Base-by-base conservation (phyloP, 2,329 filamentous ascomycete genomes). In the Alternaria gaisen region DNA sequence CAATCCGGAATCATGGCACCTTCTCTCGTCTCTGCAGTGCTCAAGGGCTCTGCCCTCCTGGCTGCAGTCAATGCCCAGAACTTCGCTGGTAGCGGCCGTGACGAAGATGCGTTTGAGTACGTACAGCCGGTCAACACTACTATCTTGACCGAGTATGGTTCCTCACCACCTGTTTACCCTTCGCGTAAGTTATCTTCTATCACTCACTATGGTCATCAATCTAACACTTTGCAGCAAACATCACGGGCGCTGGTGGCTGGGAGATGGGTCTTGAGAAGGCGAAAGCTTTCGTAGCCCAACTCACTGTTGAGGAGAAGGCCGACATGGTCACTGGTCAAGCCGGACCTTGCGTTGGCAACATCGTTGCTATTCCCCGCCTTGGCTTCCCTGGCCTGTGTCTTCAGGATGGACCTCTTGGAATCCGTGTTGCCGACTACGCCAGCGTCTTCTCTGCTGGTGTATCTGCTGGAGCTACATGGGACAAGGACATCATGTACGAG, bases 261-360 rank as follows among this genome's bases (percentile, higher is more conserved):
- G 72, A 76, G 50, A 71, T 57, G 42, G 73, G 74, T 12, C 55
- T 75, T n/a, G 61, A 68, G 28, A 75, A 76, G 55, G 74, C 74
- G n/a, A 68, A 68, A 58, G 73, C 67, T 16, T 77, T 74, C 32
- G 65, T 76, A 24, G 68, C 68, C 16, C 65, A 77, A 50, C 67
- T 77, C 26, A 73, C 72, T 5, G 46, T 72, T 3, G 72, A 75
- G 12, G 75, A 77, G 60, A 77, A 77, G 65, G 68, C 74, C 11
- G 70, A 72, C 14, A 75, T 77, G 70, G 72, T 77, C 40, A 77
- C 75, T 22, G 75, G 75, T 44, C 67, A 69, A 89, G 67, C 68
- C 32, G 75, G 74, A 20, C 72, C 73, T 11, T 94, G 91, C 65
- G 87, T 89, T 32, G 72, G 90, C 8, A 74, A 79, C 66, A 78